Evolutionary conservation across 352 stramenopile genomes (phyloP), one percentile per base, ranked within the genome.

Genomic region (Pythium brachiatum): DNA sequence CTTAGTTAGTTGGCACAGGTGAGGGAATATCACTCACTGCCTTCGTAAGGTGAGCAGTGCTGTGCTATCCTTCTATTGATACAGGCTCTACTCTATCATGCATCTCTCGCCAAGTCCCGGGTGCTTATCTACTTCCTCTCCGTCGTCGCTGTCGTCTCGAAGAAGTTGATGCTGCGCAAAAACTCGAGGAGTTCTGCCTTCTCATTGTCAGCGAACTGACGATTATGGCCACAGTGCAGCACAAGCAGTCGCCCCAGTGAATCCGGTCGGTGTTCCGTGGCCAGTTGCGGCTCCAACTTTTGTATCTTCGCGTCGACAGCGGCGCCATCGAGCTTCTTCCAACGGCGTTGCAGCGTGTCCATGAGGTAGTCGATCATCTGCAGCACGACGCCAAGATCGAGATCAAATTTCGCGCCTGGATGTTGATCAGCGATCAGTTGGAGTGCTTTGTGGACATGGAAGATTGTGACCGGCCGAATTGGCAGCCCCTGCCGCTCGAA

Each of bases 171-270:
- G 7, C 11, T 23, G 25, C 61, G 69, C 27, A 92, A 58, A 46
- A 92, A 91, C 6, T 62, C 64, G 27, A 80, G 54, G n/a, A 95
- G 68, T 44, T 78, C 77, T 11, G 79, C 58, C 55, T 94, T 93
- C 57, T 95, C 87, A 3, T 58, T 57, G 21, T 93, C 83, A 36
- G 79, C 74, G 41, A 90, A 94, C 59, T 91, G 90, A 53, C 88
- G 88, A 65, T 96, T 96, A 60, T 96, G 87, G 8, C 86, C 87
- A 41, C 87, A 96, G 50, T 91, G 87, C 12, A 96, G 63, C 13
- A 80, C 71, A 21, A 96, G 66, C 13, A 96, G 68, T 7, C 64
- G 76, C 6, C 86, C 87, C 12, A 75, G 72, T 0, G 63, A 41
- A 55, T 83, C 68, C 2, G 48, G 32, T 68, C 57, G 25, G 78